Evolutionary conservation across 176 grass and related monocot species (phyloP).

Genomic region (Aegilops umbellulata): DNA sequence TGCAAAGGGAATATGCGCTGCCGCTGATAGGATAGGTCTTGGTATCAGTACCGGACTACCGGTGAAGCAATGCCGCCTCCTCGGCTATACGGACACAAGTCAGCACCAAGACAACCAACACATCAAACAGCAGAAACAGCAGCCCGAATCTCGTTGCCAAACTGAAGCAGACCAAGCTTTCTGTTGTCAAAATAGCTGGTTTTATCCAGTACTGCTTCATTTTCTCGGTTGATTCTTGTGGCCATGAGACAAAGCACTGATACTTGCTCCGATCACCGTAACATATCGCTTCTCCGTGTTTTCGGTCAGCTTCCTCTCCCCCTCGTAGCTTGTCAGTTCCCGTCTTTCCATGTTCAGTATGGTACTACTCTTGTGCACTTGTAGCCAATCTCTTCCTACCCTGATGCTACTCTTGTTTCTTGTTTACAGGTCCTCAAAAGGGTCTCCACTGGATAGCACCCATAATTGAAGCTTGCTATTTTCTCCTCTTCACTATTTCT

Average conservation of each 20-base stretch:
- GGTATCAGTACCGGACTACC: too few relatives aligned
- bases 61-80: neutral
- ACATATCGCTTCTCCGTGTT: conserved; percentile 1
- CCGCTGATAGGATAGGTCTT: neutral
- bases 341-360: neutral
- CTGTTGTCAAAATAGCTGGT: neutral
- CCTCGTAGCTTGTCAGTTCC: neutral
- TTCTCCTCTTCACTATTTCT: neutral
- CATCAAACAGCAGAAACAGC: neutral
- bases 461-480: neutral
- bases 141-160: neutral
- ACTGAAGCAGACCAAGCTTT: neutral
- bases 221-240: neutral
- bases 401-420: neutral
- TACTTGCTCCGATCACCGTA: neutral
- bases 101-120: neutral
- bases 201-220: neutral
- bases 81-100: neutral
- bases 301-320: conserved; percentile 24
- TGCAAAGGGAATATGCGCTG: neutral
- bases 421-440: conserved; percentile 18
- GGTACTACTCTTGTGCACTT: neutral
- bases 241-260: conserved; percentile 2
- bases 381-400: neutral
- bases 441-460: conserved; percentile 13